A percentile compares a stretch with the other conserved stretches of the same genome.
Conservation (phyloP, 768 basidiomycete genomes). For the Boletales sp. region DNA sequence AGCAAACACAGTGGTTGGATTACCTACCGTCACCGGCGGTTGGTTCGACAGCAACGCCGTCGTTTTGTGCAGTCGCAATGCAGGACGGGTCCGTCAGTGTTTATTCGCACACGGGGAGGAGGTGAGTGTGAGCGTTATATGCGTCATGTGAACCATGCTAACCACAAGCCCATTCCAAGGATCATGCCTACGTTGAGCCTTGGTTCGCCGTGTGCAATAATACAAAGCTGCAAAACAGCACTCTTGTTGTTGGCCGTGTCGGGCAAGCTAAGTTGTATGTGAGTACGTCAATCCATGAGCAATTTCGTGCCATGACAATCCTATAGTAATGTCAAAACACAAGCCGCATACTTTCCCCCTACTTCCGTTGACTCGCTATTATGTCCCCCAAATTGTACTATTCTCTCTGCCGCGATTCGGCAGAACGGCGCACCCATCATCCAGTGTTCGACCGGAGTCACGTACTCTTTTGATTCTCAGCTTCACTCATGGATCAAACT, state of each 20-base stretch:
- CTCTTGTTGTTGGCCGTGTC: conserved; percentile 71
- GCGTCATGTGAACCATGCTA: background rate
- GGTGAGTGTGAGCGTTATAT: conserved; percentile 45
- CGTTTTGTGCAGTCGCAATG: conserved; percentile 73
- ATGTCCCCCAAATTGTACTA: conserved; percentile 50
- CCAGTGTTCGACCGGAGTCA: conserved; percentile 69
- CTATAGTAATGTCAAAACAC: conserved; percentile 74
- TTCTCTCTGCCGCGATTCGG: conserved; percentile 64
- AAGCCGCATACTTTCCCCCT: conserved; percentile 61
- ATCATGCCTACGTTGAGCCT: conserved; percentile 74
- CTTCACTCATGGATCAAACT: conserved; percentile 72
- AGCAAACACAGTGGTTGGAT: conserved; percentile 85
- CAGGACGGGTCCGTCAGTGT: conserved; percentile 79
- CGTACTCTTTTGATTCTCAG: conserved; percentile 73
- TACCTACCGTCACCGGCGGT: conserved; percentile 77
- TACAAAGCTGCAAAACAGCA: conserved; percentile 61
- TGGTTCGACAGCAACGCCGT: conserved; percentile 55
- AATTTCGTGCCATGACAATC: conserved; percentile 5
- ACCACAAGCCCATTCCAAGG: conserved; percentile 37
- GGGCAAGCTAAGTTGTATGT: conserved; percentile 79
- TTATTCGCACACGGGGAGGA: conserved; percentile 80
- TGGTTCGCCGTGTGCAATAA: conserved; percentile 63
- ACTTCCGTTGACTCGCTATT: conserved; percentile 61
- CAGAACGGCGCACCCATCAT: conserved; percentile 80
- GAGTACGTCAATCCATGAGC: conserved; percentile 16